phyloP scores from a whole-genome alignment of 805 yeast genomes.

The Myxozyma udenii region DNA sequence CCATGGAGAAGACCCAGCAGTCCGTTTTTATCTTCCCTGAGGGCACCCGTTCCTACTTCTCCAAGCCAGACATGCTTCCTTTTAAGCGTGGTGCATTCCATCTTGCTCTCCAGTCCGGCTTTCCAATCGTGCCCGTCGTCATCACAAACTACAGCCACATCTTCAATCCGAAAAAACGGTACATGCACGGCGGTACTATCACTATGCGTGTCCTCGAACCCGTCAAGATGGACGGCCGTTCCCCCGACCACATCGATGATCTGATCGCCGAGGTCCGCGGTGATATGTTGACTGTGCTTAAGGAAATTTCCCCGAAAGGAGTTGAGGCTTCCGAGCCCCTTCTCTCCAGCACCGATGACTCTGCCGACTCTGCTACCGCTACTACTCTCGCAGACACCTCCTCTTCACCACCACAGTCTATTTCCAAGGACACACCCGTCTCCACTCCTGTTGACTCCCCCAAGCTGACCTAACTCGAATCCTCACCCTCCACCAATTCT shows the following conservation, averaged over 20 bases:
- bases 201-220: conserved; percentile 67
- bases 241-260: conserved; percentile 65
- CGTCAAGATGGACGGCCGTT: conserved; percentile 63
- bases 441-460: background rate
- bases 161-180: conserved; percentile 55
- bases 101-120: conserved; percentile 85
- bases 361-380: background rate
- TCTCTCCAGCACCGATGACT: background rate
- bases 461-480: too few relatives aligned
- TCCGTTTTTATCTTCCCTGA: conserved; percentile 92
- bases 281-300: conserved; percentile 48
- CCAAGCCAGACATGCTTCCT: conserved; percentile 68
- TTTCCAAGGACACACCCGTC: background rate
- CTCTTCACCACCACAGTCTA: background rate
- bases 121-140: conserved; percentile 86
- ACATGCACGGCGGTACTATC: conserved; percentile 77
- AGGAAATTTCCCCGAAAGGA: conserved; percentile 19
- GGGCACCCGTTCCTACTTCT: conserved; percentile 86
- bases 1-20: conserved; percentile 60
- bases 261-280: conserved; percentile 57
- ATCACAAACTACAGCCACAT: conserved; percentile 80
- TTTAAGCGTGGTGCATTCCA: conserved; percentile 98
- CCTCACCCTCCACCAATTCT: too few relatives aligned
- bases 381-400: background rate
- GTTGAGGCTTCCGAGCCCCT: background rate